Percentiles rank a stretch among this genome's conserved stretches.
Evolutionary conservation across 2,329 filamentous ascomycete species (phyloP).

Genomic region (Botryotinia calthae): DNA sequence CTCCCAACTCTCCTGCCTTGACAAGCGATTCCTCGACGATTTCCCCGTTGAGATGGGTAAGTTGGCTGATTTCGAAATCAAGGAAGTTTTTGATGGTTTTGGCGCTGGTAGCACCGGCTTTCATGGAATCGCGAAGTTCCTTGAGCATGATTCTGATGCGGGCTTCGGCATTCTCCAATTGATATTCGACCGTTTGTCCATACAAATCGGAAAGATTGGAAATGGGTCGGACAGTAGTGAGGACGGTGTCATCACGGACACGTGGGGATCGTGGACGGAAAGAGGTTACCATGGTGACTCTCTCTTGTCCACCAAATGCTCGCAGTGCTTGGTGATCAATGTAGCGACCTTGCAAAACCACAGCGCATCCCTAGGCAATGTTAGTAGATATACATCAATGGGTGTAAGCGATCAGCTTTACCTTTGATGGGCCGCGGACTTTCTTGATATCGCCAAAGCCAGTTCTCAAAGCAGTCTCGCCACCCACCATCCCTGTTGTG

Average conservation of each 20-base stretch:
- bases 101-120: constrained; percentile 39
- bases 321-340: constrained; percentile 46
- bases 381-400: constrained; percentile 18
- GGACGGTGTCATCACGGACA: constrained; percentile 43
- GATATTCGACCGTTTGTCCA: constrained; percentile 42
- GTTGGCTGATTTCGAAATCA: constrained; percentile 39
- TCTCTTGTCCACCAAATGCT: constrained; percentile 44
- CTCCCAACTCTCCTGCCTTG: constrained; percentile 33
- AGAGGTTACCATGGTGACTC: constrained; percentile 48
- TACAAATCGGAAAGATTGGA: constrained; percentile 42
- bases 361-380: constrained; percentile 40
- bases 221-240: constrained; percentile 41
- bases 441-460: constrained; percentile 47
- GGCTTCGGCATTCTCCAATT: constrained; percentile 41
- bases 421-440: constrained; percentile 45
- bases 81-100: constrained; percentile 40
- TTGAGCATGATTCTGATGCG: constrained; percentile 40
- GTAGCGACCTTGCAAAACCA: constrained; percentile 47
- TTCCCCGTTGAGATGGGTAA: constrained; percentile 37
- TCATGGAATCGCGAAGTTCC: constrained; percentile 39
- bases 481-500: constrained; percentile 47
- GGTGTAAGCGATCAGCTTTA: constrained; percentile 29
- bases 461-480: constrained; percentile 60
- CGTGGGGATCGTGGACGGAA: constrained; percentile 44
- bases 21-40: constrained; percentile 38